A percentile compares a stretch with the other conserved stretches of the same genome.
Conservation (phyloP, 768 basidiomycete species). For the Gautieria morchelliformis region DNA sequence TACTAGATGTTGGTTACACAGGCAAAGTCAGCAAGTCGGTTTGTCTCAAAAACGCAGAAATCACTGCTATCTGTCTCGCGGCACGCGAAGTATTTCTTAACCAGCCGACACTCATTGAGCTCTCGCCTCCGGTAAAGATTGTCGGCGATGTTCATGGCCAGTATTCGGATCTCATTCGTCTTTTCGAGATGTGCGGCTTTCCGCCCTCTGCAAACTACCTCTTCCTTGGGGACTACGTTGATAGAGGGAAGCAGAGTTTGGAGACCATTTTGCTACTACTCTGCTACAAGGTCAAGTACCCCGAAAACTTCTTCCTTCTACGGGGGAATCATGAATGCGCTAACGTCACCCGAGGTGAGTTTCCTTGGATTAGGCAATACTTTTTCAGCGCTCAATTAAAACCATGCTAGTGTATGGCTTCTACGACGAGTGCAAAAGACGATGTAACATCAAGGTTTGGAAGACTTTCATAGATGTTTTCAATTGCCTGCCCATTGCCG, state of each 20-base stretch:
- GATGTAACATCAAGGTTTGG: constrained; percentile 99
- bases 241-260: constrained; percentile 95
- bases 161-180: constrained; percentile 94
- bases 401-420: constrained; percentile 81
- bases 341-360: constrained; percentile 92
- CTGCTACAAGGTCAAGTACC: constrained; percentile 99
- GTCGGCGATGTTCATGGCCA: constrained; percentile 99
- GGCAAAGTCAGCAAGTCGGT: constrained; percentile 96
- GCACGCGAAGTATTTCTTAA: constrained; percentile 93
- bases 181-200: constrained; percentile 99
- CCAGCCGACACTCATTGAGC: constrained; percentile 94
- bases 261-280: constrained; percentile 94
- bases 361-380: constrained; percentile 8
- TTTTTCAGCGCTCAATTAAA: constrained; percentile 8
- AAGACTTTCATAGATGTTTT: constrained; percentile 99
- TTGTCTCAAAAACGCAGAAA: constrained; percentile 93
- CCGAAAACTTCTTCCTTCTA: constrained; percentile 97
- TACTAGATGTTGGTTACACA: constrained; percentile 93
- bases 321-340: constrained; percentile 99
- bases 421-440: constrained; percentile 99
- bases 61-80: constrained; percentile 86
- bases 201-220: constrained; percentile 96
- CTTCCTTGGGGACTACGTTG: constrained; percentile 98
- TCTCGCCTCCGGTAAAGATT: constrained; percentile 97
- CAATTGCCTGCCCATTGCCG: constrained; percentile 97